Percentiles rank a stretch among this genome's conserved stretches.
These are phyloP conservation scores for Lyophyllum shimeji DNA, from an alignment of 768 basidiomycete genomes.

Conservation along the genomic window DNA sequence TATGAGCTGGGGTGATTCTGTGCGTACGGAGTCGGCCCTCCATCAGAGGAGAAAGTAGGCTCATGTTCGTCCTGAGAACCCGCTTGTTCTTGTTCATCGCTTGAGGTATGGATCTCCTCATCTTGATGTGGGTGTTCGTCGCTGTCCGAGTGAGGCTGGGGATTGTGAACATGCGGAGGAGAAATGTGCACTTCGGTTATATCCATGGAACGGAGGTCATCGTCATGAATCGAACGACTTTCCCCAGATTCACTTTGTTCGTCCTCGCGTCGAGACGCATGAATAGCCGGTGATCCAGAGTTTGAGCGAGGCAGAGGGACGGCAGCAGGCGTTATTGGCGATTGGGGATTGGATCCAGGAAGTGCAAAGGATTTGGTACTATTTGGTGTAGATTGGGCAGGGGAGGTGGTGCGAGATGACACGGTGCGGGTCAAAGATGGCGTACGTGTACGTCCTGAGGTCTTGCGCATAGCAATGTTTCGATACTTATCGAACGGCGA, in stretches of 20 bases:
- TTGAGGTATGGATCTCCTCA: slow-evolving; percentile 14
- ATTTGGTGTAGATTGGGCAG: slow-evolving; percentile 63
- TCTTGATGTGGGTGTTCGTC: slow-evolving; percentile 3
- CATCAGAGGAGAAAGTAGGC: slow-evolving; percentile 76
- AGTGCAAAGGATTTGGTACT: slow-evolving; percentile 47
- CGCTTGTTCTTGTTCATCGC: slow-evolving; percentile 17
- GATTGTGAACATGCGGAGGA: slow-evolving; percentile 29
- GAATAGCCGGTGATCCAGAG: slow-evolving; percentile 46
- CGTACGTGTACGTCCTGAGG: slow-evolving; percentile 53
- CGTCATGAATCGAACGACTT: slow-evolving; percentile 29
- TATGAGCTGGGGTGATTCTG: slow-evolving; percentile 25
- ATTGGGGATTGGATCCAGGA: slow-evolving; percentile 37
- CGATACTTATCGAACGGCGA: slow-evolving; percentile 65
- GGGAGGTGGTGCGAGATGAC: slow-evolving; percentile 58
- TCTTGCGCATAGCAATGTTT: slow-evolving; percentile 58
- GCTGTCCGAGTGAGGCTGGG: slow-evolving; percentile 4
- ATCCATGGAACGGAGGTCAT: slow-evolving; percentile 46
- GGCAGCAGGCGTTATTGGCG: slow-evolving; percentile 45
- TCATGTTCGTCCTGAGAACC: slow-evolving; percentile 35
- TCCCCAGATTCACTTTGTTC: slow-evolving; percentile 16
- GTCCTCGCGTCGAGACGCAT: slow-evolving; percentile 23
- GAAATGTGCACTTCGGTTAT: slow-evolving; percentile 53
- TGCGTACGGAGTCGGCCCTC: slow-evolving; percentile 39
- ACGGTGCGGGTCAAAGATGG: slow-evolving; percentile 67
- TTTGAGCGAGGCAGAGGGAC: slow-evolving; percentile 54